These are phyloP conservation scores for Periconia macrospinosa DNA, from an alignment of 2,329 filamentous ascomycete species.

Conservation along the genomic window DNA sequence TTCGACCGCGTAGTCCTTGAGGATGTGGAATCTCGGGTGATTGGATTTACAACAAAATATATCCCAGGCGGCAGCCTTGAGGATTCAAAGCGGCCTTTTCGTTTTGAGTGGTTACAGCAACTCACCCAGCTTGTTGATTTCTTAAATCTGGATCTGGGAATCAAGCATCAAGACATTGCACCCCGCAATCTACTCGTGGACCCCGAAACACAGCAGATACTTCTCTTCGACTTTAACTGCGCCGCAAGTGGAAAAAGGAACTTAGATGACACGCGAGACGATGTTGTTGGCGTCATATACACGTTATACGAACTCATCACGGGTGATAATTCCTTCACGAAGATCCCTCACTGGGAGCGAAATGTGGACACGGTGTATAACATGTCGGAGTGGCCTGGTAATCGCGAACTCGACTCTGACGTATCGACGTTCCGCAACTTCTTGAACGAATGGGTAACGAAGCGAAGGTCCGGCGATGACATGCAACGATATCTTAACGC, in stretches of 20 bases:
- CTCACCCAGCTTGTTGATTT: constrained; percentile 21
- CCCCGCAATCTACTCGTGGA: constrained; percentile 18
- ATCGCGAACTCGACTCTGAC: constrained; percentile 2
- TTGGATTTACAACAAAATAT: no score
- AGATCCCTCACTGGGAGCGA: constrained; percentile 24
- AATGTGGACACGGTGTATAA: constrained; percentile 14
- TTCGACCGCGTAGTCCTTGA: no score
- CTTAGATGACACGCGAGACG: constrained; percentile 20
- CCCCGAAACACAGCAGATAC: constrained; percentile 11
- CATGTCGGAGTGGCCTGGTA: background rate
- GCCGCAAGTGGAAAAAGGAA: constrained; percentile 15
- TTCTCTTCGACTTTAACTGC: constrained; percentile 10
- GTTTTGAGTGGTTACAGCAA: constrained; percentile 5
- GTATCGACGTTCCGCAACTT: constrained; percentile 1
- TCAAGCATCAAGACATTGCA: constrained; percentile 32
- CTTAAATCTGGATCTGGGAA: constrained; percentile 21
- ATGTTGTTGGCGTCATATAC: constrained; percentile 25
- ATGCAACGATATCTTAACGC: constrained; percentile 7
- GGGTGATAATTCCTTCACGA: constrained; percentile 23
- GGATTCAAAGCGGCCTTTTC: constrained; percentile 1
- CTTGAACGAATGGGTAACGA: constrained; percentile 6
- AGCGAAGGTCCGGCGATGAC: constrained; percentile 1
- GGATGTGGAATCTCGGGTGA: no score
- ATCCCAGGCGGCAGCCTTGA: background rate
- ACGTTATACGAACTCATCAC: constrained; percentile 31